Conservation (phyloP, 1,284 basidiomycete species). For the Cryptococcus depauperatus region DNA sequence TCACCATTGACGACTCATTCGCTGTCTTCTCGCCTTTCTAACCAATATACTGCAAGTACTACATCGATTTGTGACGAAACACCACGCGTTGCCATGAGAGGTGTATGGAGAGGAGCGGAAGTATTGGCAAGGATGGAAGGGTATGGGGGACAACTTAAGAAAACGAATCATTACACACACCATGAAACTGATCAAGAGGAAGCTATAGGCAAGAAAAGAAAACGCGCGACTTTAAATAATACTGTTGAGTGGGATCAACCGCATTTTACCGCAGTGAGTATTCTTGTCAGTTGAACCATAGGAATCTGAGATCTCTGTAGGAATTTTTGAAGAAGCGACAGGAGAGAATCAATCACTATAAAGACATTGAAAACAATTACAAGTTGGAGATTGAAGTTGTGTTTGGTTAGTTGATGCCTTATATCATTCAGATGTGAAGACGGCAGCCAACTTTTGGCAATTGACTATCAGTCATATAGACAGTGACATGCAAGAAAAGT, state of each 20-base stretch:
- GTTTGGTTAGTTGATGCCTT: background rate
- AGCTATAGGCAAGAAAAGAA: background rate
- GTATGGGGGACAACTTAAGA: background rate
- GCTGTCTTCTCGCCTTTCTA: background rate
- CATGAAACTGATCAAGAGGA: background rate
- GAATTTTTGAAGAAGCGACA: slow-evolving; percentile 12
- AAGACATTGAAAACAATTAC: slow-evolving; percentile 17
- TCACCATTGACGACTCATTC: slow-evolving; percentile 9
- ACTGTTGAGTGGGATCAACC: background rate
- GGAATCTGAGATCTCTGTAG: no score
- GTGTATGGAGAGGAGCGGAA: slow-evolving; percentile 14
- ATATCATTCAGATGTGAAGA: no score
- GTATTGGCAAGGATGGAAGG: slow-evolving; percentile 15
- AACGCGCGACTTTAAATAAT: background rate
- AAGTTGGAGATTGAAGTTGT: slow-evolving; percentile 19
- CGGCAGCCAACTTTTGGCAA: no score
- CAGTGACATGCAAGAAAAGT: no score
- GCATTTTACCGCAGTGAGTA: no score
- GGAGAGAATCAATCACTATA: slow-evolving; percentile 19
- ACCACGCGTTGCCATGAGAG: background rate
- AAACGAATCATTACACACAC: background rate
- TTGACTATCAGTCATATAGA: no score
- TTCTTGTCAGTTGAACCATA: no score
- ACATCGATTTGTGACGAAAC: no score
- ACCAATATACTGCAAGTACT: background rate